Conservation (phyloP, 306 rosid genomes). For the Trichosanthes truncata region DNA sequence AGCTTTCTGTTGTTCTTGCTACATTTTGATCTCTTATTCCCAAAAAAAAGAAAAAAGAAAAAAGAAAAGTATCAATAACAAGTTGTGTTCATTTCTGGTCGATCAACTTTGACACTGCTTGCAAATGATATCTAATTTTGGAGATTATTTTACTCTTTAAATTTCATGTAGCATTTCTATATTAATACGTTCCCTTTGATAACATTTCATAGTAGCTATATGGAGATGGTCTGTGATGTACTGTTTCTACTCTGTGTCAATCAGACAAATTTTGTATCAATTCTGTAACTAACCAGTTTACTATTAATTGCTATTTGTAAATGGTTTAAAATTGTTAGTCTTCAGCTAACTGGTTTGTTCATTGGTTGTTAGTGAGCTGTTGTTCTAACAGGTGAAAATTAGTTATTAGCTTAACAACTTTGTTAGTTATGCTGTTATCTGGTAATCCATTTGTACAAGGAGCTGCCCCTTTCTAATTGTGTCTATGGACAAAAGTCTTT, state of each 20-base stretch:
- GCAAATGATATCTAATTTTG: not conserved
- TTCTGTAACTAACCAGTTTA: not conserved
- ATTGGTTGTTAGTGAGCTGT: not conserved
- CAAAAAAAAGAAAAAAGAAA: not conserved
- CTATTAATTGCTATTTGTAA: not conserved
- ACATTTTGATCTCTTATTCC: conserved; percentile 1
- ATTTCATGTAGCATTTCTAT: not conserved
- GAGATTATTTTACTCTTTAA: not conserved
- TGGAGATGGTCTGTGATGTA: not conserved
- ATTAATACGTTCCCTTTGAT: not conserved
- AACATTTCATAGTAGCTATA: not conserved
- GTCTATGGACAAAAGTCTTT: not conserved
- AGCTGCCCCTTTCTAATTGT: not conserved
- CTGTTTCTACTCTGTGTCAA: not conserved
- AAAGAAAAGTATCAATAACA: not conserved
- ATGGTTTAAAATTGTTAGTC: not conserved
- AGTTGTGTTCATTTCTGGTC: not conserved
- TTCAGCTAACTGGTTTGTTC: not conserved
- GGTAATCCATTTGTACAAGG: not conserved
- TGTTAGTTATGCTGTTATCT: not conserved
- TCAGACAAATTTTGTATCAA: not conserved
- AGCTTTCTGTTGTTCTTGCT: conserved; percentile 12
- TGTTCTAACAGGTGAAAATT: not conserved
- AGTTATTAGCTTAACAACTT: not conserved
- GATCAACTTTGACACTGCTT: not conserved